Base-by-base conservation (phyloP, 805 yeast species). In the Candida railenensis region DNA sequence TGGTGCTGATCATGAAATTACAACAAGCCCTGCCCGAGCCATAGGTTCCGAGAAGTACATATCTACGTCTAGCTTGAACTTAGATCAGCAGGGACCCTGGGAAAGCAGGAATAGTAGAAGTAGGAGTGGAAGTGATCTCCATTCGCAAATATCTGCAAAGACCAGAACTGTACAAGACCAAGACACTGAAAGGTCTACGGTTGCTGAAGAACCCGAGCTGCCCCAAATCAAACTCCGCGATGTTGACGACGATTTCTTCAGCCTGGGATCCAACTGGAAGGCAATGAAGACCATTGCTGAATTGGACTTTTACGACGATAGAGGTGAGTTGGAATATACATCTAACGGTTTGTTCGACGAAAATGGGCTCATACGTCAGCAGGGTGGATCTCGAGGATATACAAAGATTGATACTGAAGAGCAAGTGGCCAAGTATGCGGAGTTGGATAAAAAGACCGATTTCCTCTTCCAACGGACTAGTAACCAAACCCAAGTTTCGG, bases 401-500 rank as follows among this genome's bases (percentile, higher is more conserved):
- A 94, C 98, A 0, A 85, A 95, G 57, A 85, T 94, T 7, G 89
- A 89, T 22, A 87, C 83, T 1, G 94, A 88, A 55, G 89, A 85
- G 52, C 97, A 94, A 60, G 89, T 90, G 5, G 84, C 84, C 18
- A 81, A 83, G 52, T 87, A 86, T 50, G 59, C 69, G 15, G 71
- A 71, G 48, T 65, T 80, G 57, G 76, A 80, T 56, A 65, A 69
- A 49, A 72, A 76, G 50, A 79, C 82, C 18, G 83, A 80, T 48
- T 80, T 75, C 48, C 59, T 80, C 40, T 80, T 80, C 53, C 65
- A 57, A 15, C 57, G 42, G 62, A 9, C 37, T 28, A 19, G n/a
- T 34, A 18, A 34, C 38, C 68, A 61, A 33, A 49, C 49, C 8
- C 52, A 61, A 34, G 53, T 65, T 7, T 16, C 39, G 3, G 68